These are phyloP conservation scores for Vaccinium corymbosum DNA, from an alignment of 148 eudicot genomes.

Conservation along the genomic window DNA sequence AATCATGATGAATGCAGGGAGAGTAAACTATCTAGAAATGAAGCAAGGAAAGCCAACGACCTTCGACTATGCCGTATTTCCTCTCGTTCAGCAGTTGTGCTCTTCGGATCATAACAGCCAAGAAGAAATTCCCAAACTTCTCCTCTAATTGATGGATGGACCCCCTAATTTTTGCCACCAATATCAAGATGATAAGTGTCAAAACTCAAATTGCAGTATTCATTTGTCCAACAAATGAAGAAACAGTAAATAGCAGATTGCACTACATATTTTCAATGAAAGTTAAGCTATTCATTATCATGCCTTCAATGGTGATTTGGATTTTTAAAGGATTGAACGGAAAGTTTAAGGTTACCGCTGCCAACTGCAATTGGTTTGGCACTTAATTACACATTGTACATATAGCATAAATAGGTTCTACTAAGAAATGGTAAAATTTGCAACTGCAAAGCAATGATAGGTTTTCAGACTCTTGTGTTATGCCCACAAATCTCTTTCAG, in stretches of 20 bases:
- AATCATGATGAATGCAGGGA: not conserved
- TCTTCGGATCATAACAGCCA: conserved; percentile 79
- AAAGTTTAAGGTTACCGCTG: not conserved
- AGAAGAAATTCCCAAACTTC: conserved; percentile 96
- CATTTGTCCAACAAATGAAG: not conserved
- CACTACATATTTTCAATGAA: not conserved
- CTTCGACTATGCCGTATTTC: conserved; percentile 63
- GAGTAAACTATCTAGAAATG: not conserved
- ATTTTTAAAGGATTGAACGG: not conserved
- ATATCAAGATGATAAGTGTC: not conserved
- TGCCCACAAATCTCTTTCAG: not conserved
- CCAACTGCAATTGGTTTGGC: conserved; percentile 2
- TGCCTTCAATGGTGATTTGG: not conserved
- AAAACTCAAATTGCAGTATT: not conserved
- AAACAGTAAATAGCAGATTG: not conserved
- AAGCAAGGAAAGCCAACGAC: conserved; percentile 29
- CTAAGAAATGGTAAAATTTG: not conserved
- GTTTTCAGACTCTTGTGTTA: not conserved
- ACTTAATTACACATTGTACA: not conserved
- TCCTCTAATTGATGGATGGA: conserved; percentile 88
- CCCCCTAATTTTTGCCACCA: conserved; percentile 43
- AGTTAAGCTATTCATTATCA: not conserved
- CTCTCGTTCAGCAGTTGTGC: conserved; percentile 71
- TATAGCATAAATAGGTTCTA: not conserved
- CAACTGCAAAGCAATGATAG: not conserved